These are phyloP conservation scores for Aspergillus cejpii DNA, from an alignment of 2,329 filamentous ascomycete genomes.

Conservation along the genomic window DNA sequence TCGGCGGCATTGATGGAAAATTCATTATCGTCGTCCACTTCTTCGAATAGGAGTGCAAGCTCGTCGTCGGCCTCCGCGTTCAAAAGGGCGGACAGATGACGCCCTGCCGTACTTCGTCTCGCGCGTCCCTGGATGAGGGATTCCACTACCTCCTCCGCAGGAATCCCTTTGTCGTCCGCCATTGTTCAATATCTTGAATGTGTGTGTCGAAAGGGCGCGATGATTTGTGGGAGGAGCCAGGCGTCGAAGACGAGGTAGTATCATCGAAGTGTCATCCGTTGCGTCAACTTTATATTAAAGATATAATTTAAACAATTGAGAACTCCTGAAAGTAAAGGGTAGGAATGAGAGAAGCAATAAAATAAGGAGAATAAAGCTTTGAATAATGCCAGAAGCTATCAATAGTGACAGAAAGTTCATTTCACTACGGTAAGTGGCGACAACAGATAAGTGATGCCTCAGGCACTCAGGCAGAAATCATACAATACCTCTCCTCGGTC, in stretches of 20 bases:
- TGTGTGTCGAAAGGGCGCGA: slow-evolving; percentile 4
- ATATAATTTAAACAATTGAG: no score
- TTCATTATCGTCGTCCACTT: slow-evolving; percentile 53
- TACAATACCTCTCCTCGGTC: no score
- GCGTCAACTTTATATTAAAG: no score
- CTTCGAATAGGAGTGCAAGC: slow-evolving; percentile 56
- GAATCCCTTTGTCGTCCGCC: slow-evolving; percentile 23
- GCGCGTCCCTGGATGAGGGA: slow-evolving; percentile 47
- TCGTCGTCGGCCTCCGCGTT: slow-evolving; percentile 67
- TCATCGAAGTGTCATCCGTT: background rate
- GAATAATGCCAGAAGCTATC: background rate
- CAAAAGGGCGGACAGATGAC: slow-evolving; percentile 71
- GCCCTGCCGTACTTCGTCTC: slow-evolving; percentile 75
- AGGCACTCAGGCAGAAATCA: background rate
- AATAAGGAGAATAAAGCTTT: background rate
- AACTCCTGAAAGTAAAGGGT: no score
- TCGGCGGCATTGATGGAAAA: slow-evolving; percentile 33
- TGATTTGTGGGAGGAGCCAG: background rate
- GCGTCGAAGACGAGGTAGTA: background rate
- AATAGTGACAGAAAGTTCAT: background rate
- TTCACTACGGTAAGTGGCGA: background rate
- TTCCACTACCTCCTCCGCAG: slow-evolving; percentile 25
- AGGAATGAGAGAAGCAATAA: no score
- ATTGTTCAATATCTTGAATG: slow-evolving; percentile 10
- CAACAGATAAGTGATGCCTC: background rate